phyloP scores from a whole-genome alignment of 306 rosid species.

The Astragalus membranaceus region DNA sequence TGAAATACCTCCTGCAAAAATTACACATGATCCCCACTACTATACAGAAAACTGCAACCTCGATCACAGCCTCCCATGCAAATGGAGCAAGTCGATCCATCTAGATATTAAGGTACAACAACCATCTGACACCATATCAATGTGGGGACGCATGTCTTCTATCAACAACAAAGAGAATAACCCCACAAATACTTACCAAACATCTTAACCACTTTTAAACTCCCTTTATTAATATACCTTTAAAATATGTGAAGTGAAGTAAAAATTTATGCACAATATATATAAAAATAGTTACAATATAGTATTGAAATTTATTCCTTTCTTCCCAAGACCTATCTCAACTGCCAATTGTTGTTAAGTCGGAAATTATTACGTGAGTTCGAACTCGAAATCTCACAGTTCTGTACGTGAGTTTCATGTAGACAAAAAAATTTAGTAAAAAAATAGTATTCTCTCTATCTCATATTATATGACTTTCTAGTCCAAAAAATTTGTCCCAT shows the following conservation, averaged over 20 bases:
- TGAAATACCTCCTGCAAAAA: too few species aligned
- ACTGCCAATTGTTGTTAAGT: too few species aligned
- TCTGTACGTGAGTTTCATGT: too few species aligned
- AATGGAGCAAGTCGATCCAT: neutral
- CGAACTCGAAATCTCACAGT: too few species aligned
- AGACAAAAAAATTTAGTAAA: too few species aligned
- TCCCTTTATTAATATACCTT: neutral
- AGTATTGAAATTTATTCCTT: neutral
- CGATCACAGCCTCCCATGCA: neutral
- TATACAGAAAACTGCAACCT: neutral
- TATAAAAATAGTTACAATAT: neutral
- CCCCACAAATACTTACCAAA: slow-evolving; percentile 3
- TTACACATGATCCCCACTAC: neutral
- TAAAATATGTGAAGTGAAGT: neutral
- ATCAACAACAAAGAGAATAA: slow-evolving; percentile 10
- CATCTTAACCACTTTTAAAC: neutral
- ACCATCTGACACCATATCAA: slow-evolving; percentile 16
- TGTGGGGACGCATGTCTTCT: slow-evolving; percentile 20
- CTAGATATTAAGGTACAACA: neutral
- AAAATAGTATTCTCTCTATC: too few species aligned
- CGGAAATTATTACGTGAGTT: too few species aligned
- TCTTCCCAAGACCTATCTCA: too few species aligned
- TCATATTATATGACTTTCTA: too few species aligned
- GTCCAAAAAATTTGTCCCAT: too few species aligned
- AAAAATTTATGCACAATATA: neutral